Percentiles rank a stretch among this genome's conserved stretches.
These are phyloP conservation scores for Cryptosporidium tyzzeri DNA, from an alignment of 169 alveolate genomes.

Conservation along the genomic window DNA sequence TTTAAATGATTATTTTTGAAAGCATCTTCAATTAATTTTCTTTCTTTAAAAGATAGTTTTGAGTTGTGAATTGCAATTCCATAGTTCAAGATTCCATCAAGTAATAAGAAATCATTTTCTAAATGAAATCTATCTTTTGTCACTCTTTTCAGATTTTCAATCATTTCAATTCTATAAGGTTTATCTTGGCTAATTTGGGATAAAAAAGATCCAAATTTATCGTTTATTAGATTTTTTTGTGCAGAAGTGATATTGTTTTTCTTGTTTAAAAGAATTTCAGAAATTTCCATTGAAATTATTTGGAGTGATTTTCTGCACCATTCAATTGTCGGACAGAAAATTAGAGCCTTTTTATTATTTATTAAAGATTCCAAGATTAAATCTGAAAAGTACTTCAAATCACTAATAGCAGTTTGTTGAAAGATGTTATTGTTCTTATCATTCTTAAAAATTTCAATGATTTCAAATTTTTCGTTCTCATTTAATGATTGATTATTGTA, in stretches of 20 bases:
- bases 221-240: neutral
- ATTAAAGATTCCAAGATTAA: conserved; percentile 44
- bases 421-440: neutral
- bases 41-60: conserved; percentile 39
- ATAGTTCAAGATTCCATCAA: conserved; percentile 24
- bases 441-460: neutral
- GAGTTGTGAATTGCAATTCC: conserved; percentile 41
- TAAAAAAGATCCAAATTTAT: neutral
- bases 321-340: conserved; percentile 63
- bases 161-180: neutral
- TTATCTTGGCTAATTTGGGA: neutral
- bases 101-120: neutral
- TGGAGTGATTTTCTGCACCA: conserved; percentile 66
- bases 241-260: neutral
- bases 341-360: conserved; percentile 15
- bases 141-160: neutral
- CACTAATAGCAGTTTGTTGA: conserved; percentile 2
- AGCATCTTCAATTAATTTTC: conserved; percentile 38
- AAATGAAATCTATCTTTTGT: neutral
- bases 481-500: neutral
- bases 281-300: neutral
- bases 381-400: conserved; percentile 37
- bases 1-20: conserved; percentile 3
- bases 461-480: conserved; percentile 1
- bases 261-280: neutral